phyloP scores from a whole-genome alignment of 352 stramenopile species.

The Pseudoperonospora humuli region DNA sequence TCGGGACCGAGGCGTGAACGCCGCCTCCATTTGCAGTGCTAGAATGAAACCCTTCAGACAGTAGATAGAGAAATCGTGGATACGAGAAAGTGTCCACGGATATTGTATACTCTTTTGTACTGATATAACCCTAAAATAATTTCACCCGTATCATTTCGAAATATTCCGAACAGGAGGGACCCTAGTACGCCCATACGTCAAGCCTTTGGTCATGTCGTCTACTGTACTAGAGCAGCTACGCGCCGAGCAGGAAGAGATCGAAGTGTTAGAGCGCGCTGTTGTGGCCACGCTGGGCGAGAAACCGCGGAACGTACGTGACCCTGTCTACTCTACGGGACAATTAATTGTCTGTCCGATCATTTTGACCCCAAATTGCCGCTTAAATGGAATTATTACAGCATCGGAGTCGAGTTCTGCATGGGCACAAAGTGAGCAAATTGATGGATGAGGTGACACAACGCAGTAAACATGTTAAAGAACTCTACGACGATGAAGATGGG shows the following conservation, averaged over 20 bases:
- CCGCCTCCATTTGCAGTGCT: too few species aligned
- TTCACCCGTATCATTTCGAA: too few species aligned
- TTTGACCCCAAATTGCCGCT: conserved; percentile 1
- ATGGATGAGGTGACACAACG: conserved; percentile 61
- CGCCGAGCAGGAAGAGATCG: conserved; percentile 72
- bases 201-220: conserved; percentile 53
- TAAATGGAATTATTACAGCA: conserved; percentile 35
- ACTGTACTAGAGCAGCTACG: conserved; percentile 80
- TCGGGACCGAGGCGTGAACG: too few species aligned
- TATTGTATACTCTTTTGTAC: too few species aligned
- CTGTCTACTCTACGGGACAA: not conserved
- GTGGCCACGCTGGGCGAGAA: conserved; percentile 71
- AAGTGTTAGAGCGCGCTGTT: conserved; percentile 64
- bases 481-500: conserved; percentile 81
- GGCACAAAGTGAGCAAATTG: conserved; percentile 79
- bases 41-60: too few species aligned
- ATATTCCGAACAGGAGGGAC: too few species aligned
- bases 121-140: too few species aligned
- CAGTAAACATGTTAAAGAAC: conserved; percentile 63
- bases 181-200: too few species aligned
- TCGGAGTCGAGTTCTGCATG: conserved; percentile 64
- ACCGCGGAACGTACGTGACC: conserved; percentile 62
- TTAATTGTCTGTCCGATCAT: not conserved
- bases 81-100: too few species aligned
- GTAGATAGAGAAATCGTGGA: too few species aligned